Evolutionary conservation across 1,284 basidiomycete genomes (phyloP).

Genomic region (Neonothopanus nambi): DNA sequence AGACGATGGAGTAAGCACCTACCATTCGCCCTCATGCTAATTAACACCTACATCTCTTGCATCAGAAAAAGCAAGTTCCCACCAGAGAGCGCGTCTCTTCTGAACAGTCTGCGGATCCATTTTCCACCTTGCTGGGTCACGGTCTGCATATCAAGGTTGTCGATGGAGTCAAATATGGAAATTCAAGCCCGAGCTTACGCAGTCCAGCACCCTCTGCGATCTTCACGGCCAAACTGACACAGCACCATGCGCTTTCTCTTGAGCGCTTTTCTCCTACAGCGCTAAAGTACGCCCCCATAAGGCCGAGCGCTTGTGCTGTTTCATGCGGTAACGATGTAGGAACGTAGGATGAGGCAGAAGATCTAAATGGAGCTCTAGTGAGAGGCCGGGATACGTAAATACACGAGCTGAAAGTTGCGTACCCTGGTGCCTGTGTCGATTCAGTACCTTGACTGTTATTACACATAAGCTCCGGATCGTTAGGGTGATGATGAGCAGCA

Average conservation of each 20-base stretch:
- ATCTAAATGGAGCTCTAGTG: too few species aligned
- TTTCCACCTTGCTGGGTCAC: slow-evolving; percentile 53
- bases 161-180: background rate
- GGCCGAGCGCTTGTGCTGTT: slow-evolving; percentile 50
- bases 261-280: slow-evolving; percentile 45
- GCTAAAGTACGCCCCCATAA: slow-evolving; percentile 56
- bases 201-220: slow-evolving; percentile 38
- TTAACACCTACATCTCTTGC: background rate
- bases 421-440: too few species aligned
- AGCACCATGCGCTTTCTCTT: slow-evolving; percentile 49
- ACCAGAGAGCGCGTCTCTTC: slow-evolving; percentile 47
- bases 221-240: slow-evolving; percentile 49
- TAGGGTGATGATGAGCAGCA: too few species aligned
- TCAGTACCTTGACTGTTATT: too few species aligned
- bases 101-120: slow-evolving; percentile 45
- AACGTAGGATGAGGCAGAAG: background rate
- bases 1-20: background rate
- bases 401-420: too few species aligned
- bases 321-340: slow-evolving; percentile 23
- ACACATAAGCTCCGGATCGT: too few species aligned
- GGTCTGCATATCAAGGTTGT: slow-evolving; percentile 32
- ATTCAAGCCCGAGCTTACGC: slow-evolving; percentile 29
- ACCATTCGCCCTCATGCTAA: background rate
- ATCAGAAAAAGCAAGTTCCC: slow-evolving; percentile 33
- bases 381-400: too few species aligned